Base-by-base conservation (phyloP, 2,329 filamentous ascomycete species). In the Beauveria varroae region DNA sequence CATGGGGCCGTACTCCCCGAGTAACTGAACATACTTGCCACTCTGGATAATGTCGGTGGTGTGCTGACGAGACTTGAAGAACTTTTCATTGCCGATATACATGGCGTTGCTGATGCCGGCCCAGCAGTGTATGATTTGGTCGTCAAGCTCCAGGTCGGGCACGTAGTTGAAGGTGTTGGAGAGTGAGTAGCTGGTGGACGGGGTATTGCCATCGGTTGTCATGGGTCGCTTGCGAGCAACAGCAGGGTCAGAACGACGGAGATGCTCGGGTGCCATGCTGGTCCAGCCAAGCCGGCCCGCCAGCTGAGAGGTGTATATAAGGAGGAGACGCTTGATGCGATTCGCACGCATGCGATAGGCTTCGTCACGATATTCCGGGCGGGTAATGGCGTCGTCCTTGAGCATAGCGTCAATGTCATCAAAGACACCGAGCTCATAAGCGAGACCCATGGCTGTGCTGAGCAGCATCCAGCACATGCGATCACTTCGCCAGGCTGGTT, bases 401-500 rank as follows among this genome's bases (percentile, higher is more conserved):
- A 87, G 74, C 67, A 86, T 71, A 68, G 93, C 89, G 62, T 90
- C 91, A 65, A 93, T 91, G 62, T 93, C 86, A 67, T 98, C 95
- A 68, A 98, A 99, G 2, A 99, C 91, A 12, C 95, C 95, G 37
- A 99, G 85, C 73, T 99, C 95, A 67, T 96, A 96, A 0, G 90
- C 91, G 43, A 98, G 79, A 1, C 92, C 90, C 78, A 93, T 90
- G 16, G 91, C 92, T 43, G 92, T 96, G 69, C 91, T 96, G 34
- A 98, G 81, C 16, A 98, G 79, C 91, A 97, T 97, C 93, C 93
- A 97, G 71, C 91, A 96, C 90, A 97, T 96, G 60, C 92, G 89
- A 69, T 97, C 93, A 65, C 89, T 91, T 67, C 93, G 84, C 91
- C 93, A 97, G 9, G 91, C 93, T 2, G 95, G 95, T 73, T 99